Evolutionary conservation across 495 filamentous ascomycete species (phyloP).

Genomic region (Lepidopterella palustris): DNA sequence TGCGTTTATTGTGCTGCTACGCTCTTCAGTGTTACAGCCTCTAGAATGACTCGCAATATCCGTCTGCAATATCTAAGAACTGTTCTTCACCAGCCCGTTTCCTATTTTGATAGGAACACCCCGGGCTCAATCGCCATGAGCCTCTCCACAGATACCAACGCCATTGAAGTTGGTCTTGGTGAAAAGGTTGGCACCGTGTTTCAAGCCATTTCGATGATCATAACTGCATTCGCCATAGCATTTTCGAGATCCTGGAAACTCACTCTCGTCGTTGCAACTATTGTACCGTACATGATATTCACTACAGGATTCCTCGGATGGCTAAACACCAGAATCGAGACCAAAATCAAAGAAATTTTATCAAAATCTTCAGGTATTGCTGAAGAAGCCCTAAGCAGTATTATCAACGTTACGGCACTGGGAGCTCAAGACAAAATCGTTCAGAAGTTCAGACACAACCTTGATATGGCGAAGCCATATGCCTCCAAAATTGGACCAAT

Average conservation of each 20-base stretch:
- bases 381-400: slow-evolving; percentile 9
- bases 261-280: slow-evolving; percentile 9
- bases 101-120: slow-evolving; percentile 80
- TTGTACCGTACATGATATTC: slow-evolving; percentile 5
- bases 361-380: slow-evolving; percentile 1
- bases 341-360: background rate
- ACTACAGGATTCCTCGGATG: background rate
- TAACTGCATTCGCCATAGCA: slow-evolving; percentile 9
- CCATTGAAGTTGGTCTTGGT: slow-evolving; percentile 2
- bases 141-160: slow-evolving; percentile 70
- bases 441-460: background rate
- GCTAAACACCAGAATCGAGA: background rate
- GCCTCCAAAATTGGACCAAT: slow-evolving; percentile 9
- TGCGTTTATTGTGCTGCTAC: too few species aligned
- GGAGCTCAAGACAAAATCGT: slow-evolving; percentile 4
- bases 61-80: slow-evolving; percentile 73
- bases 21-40: too few species aligned
- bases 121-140: slow-evolving; percentile 85
- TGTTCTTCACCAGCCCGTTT: slow-evolving; percentile 82
- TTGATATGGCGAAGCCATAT: slow-evolving; percentile 40
- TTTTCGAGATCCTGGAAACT: slow-evolving; percentile 16
- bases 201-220: slow-evolving; percentile 9
- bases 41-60: too few species aligned
- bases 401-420: slow-evolving; percentile 8
- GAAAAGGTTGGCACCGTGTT: slow-evolving; percentile 11